Base-by-base conservation (phyloP, 352 stramenopile genomes). In the Thraustochytrium sp. region DNA sequence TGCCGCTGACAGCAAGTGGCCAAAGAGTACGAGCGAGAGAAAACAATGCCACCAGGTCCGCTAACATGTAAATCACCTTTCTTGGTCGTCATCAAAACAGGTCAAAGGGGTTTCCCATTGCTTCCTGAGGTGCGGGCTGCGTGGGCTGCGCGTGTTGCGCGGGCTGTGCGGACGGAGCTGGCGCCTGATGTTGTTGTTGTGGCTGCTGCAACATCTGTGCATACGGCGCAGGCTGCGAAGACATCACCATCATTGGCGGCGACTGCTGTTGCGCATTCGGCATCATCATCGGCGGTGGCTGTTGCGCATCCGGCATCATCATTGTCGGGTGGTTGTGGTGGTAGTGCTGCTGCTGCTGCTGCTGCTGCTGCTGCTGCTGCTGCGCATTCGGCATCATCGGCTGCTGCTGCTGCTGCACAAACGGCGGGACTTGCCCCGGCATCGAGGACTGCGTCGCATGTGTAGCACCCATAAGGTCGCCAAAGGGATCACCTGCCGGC, bases 31-130 rank as follows among this genome's bases (percentile, higher is more conserved):
- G n/a, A n/a, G n/a, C n/a, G n/a, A n/a, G n/a, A n/a, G n/a, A n/a
- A n/a, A n/a, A n/a, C n/a, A n/a, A n/a, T n/a, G n/a, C n/a, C n/a
- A n/a, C n/a, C n/a, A n/a, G n/a, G n/a, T n/a, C n/a, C n/a, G n/a
- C n/a, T n/a, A n/a, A n/a, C n/a, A n/a, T n/a, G n/a, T n/a, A n/a
- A n/a, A n/a, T n/a, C n/a, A n/a, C n/a, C n/a, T n/a, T n/a, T n/a
- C n/a, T n/a, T n/a, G n/a, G n/a, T 46, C n/a, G n/a, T n/a, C 0
- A 48, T 46, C 76, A 80, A 34, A 80, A 80, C 4, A 80, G 34
- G 42, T 80, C 68, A 34, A 80, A 80, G 11, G 68, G 68, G 31
- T 80, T 80, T 2, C 31, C 31, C 48, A n/a, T n/a, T n/a, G n/a
- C n/a, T n/a, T 80, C 68, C 13, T 26, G 4, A n/a, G 31, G 4